Evolutionary conservation across 1,139 yeast species (phyloP), one percentile per base, ranked within the genome.

Genomic region (Pichia sp.): DNA sequence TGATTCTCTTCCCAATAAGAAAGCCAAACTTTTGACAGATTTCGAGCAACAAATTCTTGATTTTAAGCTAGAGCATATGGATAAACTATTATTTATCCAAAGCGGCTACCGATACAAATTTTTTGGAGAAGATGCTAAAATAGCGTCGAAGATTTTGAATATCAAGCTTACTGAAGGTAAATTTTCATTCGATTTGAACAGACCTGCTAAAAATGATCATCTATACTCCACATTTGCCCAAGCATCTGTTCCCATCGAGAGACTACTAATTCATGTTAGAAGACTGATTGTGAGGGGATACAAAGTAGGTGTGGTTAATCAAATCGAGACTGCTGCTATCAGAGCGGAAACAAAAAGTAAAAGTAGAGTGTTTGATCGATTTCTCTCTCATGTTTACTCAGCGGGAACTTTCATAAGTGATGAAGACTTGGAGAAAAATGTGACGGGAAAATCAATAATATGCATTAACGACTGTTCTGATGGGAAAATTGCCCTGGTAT

Each of bases 71-170:
- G 65, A 69, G 1, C 72, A 91, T 63, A 65, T 67, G 47, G 96
- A 88, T 57, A 86, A 87, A 46, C 61, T 93, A 1, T 71, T 93
- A 7, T 82, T 93, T 0, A 76, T 93, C 23, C 95, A 93, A 64
- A 95, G 87, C 8, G 99, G 99, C 0, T 93, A 93, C 69, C 89
- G 89, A 67, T 93, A 83, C 70, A 87, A 87, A 63, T 83, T 90
- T 54, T 89, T 82, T 65, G 96, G 96, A 0, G 77, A 82, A 51
- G 97, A 91, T 69, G 98, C 98, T 0, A 74, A 71, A 18, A 72
- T 72, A 3, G 96, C 85, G 0, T 76, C 96, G 9, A 70, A 74
- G 48, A 74, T 85, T 13, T 68, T 89, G 40, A 84, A 86, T 56
- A 85, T 87, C 49, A 84, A 84, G 82, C 71, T 85, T 26, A 75